Conservation (phyloP, 2,329 filamentous ascomycete species). For the Plenodomus tracheiphilus region DNA sequence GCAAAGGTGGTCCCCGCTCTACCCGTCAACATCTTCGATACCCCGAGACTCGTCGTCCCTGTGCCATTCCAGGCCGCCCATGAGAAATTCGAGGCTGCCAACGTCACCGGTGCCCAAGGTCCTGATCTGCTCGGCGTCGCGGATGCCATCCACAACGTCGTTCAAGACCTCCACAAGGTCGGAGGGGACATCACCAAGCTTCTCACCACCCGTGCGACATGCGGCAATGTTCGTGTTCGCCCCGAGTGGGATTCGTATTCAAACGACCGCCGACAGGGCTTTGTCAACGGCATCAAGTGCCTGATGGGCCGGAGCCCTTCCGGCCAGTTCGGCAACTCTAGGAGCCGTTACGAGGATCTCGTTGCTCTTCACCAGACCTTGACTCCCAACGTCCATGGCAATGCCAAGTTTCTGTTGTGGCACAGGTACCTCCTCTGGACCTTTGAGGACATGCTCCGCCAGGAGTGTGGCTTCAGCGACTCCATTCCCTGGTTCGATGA, state of each 20-base stretch:
- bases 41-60: slow-evolving; percentile 7
- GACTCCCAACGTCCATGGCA: slow-evolving; percentile 39
- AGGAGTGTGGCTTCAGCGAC: slow-evolving; percentile 49
- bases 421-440: slow-evolving; percentile 49
- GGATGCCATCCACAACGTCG: slow-evolving; percentile 2
- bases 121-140: neutral
- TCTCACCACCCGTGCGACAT: slow-evolving; percentile 48
- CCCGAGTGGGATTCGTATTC: slow-evolving; percentile 36
- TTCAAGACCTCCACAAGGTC: slow-evolving; percentile 61
- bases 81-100: slow-evolving; percentile 2
- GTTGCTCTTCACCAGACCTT: slow-evolving; percentile 40
- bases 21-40: slow-evolving; percentile 9
- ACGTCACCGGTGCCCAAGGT: neutral
- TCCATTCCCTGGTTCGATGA: slow-evolving; percentile 46
- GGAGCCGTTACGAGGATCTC: slow-evolving; percentile 40
- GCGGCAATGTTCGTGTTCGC: slow-evolving; percentile 34
- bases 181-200: slow-evolving; percentile 50
- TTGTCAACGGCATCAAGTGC: slow-evolving; percentile 35
- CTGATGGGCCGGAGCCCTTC: slow-evolving; percentile 25
- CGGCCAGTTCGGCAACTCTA: slow-evolving; percentile 29
- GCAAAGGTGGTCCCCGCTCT: slow-evolving; percentile 9
- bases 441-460: slow-evolving; percentile 48
- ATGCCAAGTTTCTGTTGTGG: slow-evolving; percentile 48
- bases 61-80: slow-evolving; percentile 14
- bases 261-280: slow-evolving; percentile 27